Evolutionary conservation across 768 basidiomycete species (phyloP).

Genomic region (Albatrellus ellisii): DNA sequence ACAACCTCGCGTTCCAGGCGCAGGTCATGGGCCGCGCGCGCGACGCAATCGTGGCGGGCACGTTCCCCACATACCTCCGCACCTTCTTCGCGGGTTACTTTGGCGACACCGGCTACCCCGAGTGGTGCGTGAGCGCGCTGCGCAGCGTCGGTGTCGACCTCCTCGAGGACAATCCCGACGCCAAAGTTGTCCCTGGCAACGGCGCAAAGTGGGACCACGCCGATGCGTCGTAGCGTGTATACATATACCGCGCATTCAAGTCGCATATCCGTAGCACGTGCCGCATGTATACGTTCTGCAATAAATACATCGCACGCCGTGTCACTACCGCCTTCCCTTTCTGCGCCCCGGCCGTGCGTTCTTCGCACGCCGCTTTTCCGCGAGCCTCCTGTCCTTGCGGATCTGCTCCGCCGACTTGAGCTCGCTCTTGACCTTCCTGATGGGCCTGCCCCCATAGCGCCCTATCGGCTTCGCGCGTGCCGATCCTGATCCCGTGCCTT

Average conservation of each 20-base stretch:
- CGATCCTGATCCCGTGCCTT: conserved; percentile 8
- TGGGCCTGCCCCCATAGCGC: conserved; percentile 45
- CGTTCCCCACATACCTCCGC: conserved; percentile 66
- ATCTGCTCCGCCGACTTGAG: conserved; percentile 85
- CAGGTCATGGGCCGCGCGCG: conserved; percentile 78
- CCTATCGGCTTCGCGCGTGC: conserved; percentile 18
- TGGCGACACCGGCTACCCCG: conserved; percentile 63
- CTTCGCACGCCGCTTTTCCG: conserved; percentile 59
- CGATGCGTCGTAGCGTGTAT: conserved; percentile 17
- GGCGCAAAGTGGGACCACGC: conserved; percentile 80
- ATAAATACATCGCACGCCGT: neutral
- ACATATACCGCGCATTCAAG: neutral
- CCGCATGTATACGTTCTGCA: neutral
- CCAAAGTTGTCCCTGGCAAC: conserved; percentile 41
- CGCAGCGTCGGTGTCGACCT: conserved; percentile 76
- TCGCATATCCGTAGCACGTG: neutral
- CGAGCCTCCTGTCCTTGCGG: conserved; percentile 52
- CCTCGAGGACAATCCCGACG: conserved; percentile 35
- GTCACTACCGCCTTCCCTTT: conserved; percentile 22
- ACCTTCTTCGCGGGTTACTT: conserved; percentile 73
- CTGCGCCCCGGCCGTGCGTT: conserved; percentile 62
- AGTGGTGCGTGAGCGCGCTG: conserved; percentile 83
- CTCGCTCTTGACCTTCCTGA: conserved; percentile 62
- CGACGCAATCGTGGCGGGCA: conserved; percentile 65
- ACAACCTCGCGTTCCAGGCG: conserved; percentile 80